These are phyloP conservation scores for Gardenia jasminoides DNA, from an alignment of 257 asterid species.

Conservation along the genomic window DNA sequence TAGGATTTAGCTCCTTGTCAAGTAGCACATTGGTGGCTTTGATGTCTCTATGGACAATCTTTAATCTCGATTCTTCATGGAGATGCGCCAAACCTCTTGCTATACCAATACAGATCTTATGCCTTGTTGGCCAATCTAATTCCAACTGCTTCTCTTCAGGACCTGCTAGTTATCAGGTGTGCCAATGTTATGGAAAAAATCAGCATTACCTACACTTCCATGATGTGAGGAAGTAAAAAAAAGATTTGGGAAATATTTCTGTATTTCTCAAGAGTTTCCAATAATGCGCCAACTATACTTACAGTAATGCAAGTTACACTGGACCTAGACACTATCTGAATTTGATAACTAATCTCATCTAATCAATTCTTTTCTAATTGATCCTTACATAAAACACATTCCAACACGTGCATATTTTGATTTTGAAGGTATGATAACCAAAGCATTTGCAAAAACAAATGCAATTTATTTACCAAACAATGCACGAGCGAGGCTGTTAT, in stretches of 20 bases:
- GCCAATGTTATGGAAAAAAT: not conserved
- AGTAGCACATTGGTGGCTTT: conserved; percentile 41
- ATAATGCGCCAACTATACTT: too few relatives aligned
- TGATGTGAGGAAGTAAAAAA: too few relatives aligned
- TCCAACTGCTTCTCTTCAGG: conserved; percentile 27
- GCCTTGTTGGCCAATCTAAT: conserved; percentile 38
- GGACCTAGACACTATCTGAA: too few relatives aligned
- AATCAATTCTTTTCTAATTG: too few relatives aligned
- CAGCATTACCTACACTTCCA: not conserved
- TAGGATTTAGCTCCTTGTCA: conserved; percentile 36
- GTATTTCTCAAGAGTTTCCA: too few relatives aligned
- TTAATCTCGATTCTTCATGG: conserved; percentile 36
- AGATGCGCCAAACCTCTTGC: conserved; percentile 43
- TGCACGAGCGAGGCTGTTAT: conserved; percentile 79
- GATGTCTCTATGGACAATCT: conserved; percentile 42
- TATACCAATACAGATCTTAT: conserved; percentile 34
- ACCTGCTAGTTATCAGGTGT: conserved; percentile 10
- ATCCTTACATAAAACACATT: too few relatives aligned
- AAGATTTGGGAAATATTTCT: too few relatives aligned
- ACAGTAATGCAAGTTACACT: too few relatives aligned
- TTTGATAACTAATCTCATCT: too few relatives aligned
- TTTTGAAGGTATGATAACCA: not conserved
- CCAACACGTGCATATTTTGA: too few relatives aligned
- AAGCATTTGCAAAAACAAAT: not conserved
- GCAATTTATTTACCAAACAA: conserved; percentile 51